Base-by-base conservation (phyloP, 345 rosid species). In the Aethionema arabicum region DNA sequence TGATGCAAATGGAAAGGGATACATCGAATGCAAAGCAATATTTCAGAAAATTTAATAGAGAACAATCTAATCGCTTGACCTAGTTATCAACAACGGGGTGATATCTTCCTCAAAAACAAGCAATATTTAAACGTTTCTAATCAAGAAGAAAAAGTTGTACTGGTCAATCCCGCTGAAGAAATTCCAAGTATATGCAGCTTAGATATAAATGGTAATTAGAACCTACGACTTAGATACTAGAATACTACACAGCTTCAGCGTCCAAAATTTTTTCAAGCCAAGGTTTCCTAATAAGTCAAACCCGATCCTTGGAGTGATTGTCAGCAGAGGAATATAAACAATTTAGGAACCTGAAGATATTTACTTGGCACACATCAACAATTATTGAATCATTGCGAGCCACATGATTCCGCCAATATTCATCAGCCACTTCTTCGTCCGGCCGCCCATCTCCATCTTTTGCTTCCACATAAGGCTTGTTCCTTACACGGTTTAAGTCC, bases 321-420 rank as follows among this genome's bases (percentile, higher is more conserved):
- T 40, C 32, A 5, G 30, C 47, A 51, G 46, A 66, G 68, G 32
- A 32, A 69, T 48, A 49, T 61, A 45, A 74, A 63, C 75, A 52
- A 38, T 40, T 40, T 52, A 47, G 73, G 65, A 73, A 70, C 33
- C 63, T 57, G 59, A 61, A 67, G 69, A 73, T 73, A 77, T 75
- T 77, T 72, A 93, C 97, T 67, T 93, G 99, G 81, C 95, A 93
- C 63, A 82, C 70, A 68, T 87, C 83, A 65, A 93, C 96, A 65
- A 93, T 87, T 65, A 83, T 86, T 32, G 99, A 93, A 78, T 84
- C 83, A 74, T 93, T 90, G 59, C 92, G 96, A 66, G 97, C 95
- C 59, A 85, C 53, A 74, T 90, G 97, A 70, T 87, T 85, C 77
- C 11, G 72, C 97, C 97, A 93, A 72, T 93, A 86, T 70, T 90